phyloP scores from a whole-genome alignment of 805 yeast species.

The Yarrowia sp. region DNA sequence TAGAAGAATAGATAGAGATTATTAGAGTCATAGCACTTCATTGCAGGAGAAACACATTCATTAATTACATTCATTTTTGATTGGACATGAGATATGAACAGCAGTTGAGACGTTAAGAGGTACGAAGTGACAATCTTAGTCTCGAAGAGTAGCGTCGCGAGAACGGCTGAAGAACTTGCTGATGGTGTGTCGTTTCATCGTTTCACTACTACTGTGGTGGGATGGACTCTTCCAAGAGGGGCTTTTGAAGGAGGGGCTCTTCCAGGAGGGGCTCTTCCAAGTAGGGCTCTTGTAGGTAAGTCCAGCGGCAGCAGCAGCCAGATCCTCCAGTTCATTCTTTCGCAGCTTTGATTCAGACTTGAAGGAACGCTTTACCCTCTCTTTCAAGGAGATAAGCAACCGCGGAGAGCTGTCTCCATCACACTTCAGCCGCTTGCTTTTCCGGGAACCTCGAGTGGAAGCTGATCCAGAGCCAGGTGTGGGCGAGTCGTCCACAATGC shows the following conservation, averaged over 20 bases:
- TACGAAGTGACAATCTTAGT: not conserved
- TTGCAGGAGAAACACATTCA: not conserved
- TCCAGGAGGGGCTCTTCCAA: constrained; percentile 14
- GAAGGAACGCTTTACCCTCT: constrained; percentile 7
- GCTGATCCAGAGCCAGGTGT: not conserved
- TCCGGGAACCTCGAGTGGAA: not conserved
- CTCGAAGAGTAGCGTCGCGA: constrained; percentile 1
- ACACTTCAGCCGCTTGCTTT: not conserved
- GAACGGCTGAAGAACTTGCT: constrained; percentile 13
- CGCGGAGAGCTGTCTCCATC: not conserved
- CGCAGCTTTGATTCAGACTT: constrained; percentile 8
- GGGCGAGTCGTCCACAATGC: not conserved
- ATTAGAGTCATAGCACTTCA: not conserved
- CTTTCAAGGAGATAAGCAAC: not conserved
- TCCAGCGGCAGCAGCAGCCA: not conserved
- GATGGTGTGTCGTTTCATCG: constrained; percentile 6
- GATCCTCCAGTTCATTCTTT: not conserved
- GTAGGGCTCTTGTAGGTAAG: not conserved
- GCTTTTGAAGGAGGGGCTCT: not conserved
- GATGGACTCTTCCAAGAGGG: constrained; percentile 12
- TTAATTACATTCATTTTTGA: not conserved
- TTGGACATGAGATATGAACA: not conserved
- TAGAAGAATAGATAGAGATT: constrained; percentile 8
- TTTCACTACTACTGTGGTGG: not conserved
- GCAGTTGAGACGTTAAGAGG: not conserved